These are phyloP conservation scores for Beauveria scarabaeidicola DNA, from an alignment of 2,329 filamentous ascomycete genomes.

Conservation along the genomic window DNA sequence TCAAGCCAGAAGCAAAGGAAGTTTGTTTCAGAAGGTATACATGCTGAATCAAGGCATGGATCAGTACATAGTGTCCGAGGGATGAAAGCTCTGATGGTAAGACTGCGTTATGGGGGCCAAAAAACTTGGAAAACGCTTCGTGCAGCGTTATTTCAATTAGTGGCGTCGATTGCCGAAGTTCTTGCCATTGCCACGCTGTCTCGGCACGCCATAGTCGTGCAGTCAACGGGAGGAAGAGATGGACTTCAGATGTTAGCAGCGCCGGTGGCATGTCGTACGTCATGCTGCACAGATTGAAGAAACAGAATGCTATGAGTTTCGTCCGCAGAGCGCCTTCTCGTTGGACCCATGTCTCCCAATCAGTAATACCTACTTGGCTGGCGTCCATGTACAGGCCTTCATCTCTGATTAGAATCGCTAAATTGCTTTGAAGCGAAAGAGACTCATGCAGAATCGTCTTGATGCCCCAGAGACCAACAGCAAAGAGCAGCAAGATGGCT, in stretches of 20 bases:
- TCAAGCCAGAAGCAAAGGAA: slow-evolving; percentile 39
- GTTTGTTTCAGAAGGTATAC: slow-evolving; percentile 62
- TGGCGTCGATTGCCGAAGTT: slow-evolving; percentile 42
- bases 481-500: slow-evolving; percentile 51
- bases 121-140: slow-evolving; percentile 47
- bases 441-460: slow-evolving; percentile 53
- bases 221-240: slow-evolving; percentile 44
- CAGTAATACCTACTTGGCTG: slow-evolving; percentile 34
- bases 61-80: slow-evolving; percentile 61
- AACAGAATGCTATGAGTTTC: slow-evolving; percentile 52
- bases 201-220: slow-evolving; percentile 51
- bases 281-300: slow-evolving; percentile 55
- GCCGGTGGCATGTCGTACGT: slow-evolving; percentile 52
- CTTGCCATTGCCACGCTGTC: slow-evolving; percentile 51
- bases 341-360: slow-evolving; percentile 54
- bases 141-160: slow-evolving; percentile 46
- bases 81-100: slow-evolving; percentile 46
- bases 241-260: slow-evolving; percentile 51
- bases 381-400: slow-evolving; percentile 45
- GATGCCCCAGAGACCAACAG: slow-evolving; percentile 52
- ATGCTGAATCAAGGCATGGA: slow-evolving; percentile 64
- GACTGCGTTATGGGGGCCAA: slow-evolving; percentile 41
- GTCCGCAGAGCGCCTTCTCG: slow-evolving; percentile 49
- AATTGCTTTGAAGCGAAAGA: slow-evolving; percentile 48
- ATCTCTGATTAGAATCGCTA: slow-evolving; percentile 50